These are phyloP conservation scores for Stromatinia cepivora DNA, from an alignment of 2,329 filamentous ascomycete genomes.

Conservation along the genomic window DNA sequence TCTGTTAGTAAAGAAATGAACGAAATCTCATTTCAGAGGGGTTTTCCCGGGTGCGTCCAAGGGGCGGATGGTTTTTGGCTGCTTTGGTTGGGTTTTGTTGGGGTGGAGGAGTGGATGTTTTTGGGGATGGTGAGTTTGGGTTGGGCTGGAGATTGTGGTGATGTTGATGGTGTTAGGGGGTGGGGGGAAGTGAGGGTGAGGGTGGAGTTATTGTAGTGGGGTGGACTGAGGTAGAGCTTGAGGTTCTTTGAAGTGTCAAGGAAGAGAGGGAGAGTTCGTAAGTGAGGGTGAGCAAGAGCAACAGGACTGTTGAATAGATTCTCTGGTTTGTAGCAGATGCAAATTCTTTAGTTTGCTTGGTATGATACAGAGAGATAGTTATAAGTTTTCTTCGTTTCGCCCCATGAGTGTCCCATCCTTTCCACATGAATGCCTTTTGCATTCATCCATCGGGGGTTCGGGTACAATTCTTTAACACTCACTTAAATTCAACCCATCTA, in stretches of 20 bases:
- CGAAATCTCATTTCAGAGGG: not conserved
- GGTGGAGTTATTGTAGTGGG: not conserved
- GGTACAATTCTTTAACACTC: not conserved
- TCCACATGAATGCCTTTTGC: not conserved
- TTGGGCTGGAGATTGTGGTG: too few species aligned
- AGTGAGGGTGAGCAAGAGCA: not conserved
- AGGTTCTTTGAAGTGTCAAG: not conserved
- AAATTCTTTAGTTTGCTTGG: not conserved
- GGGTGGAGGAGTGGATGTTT: too few species aligned
- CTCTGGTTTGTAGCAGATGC: not conserved
- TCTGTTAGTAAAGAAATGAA: too few species aligned
- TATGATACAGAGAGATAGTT: not conserved
- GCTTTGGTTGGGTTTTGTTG: not conserved
- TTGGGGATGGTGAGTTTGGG: too few species aligned
- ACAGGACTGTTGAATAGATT: not conserved
- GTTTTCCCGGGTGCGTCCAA: not conserved
- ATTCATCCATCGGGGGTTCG: too few species aligned
- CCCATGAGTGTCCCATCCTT: too few species aligned
- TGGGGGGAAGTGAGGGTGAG: too few species aligned
- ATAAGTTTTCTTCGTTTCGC: not conserved
- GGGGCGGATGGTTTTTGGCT: not conserved
- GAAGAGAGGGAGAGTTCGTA: not conserved
- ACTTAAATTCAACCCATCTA: constrained; percentile 1
- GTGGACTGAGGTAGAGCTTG: not conserved
- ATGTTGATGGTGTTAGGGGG: too few species aligned